Evolutionary conservation across 805 yeast genomes (phyloP), one percentile per base, ranked within the genome.

Genomic region (Zygosaccharomyces siamensis): DNA sequence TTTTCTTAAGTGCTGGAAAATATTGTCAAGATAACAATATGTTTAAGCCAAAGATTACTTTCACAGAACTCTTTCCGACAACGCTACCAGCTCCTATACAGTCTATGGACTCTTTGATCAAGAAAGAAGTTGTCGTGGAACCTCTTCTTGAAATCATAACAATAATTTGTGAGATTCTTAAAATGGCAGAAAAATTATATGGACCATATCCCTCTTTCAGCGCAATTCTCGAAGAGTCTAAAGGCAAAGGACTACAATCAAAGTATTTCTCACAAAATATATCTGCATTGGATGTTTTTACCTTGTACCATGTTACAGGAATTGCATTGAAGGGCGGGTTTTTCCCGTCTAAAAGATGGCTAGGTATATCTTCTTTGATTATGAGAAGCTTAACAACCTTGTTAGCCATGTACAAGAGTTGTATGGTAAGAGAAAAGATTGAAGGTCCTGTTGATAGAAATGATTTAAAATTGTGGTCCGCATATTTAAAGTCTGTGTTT

Each of bases 91-190:
- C 84, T 60, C 68, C 69, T 42, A 83, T 80, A 38, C 59, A 73
- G 27, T 80, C 90, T 0, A 77, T 86, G 55, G 96, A 89, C 60
- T 83, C 95, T 0, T 72, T 82, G 39, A 85, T 86, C 16, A 79
- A 80, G 53, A 86, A 83, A 52, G 86, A 81, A 54, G 70, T 75
- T 1, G 72, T 85, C 48, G 87, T 82, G 24, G 97, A 89, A 62
- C 72, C 84, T 2, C 68, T 88, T 46, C 69, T 86, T 37, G 97
- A 89, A 61, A 62, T 87, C 43, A 72, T 84, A 5, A 75, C 83
- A 12, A 70, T 85, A n/a, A 76, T 82, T 47, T 72, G 81, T 12
- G 78, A 71, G 57, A 66, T 83, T 23, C 69, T 83, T 12, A 78
- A 76, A 56, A 72, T 80, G 49, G 78, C 79, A 6, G 72, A 70